Evolutionary conservation across 2,329 filamentous ascomycete species (phyloP).

Genomic region (Sporothrix curviconia): DNA sequence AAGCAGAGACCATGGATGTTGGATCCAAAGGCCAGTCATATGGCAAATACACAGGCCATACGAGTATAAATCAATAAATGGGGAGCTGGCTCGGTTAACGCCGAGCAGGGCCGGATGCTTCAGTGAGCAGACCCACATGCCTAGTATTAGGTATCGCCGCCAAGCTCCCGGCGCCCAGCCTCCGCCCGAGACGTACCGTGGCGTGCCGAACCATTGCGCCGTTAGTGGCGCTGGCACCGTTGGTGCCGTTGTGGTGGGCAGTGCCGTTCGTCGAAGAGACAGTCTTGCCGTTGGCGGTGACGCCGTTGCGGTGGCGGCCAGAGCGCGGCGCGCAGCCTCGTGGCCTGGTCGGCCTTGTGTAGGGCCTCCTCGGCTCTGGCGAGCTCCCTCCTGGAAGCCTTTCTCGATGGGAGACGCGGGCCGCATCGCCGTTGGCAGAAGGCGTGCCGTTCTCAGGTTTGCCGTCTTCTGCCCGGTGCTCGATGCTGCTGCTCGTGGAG

Average conservation of each 20-base stretch:
- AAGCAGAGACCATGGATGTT: constrained; percentile 12
- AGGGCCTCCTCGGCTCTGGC: constrained; percentile 40
- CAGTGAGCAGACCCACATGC: constrained; percentile 47
- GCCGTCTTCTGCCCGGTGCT: constrained; percentile 18
- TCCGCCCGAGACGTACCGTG: constrained; percentile 49
- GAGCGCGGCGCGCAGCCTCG: constrained; percentile 38
- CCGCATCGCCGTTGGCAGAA: neutral
- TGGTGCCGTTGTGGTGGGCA: constrained; percentile 15
- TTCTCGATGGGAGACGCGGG: constrained; percentile 33
- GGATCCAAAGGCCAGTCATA: constrained; percentile 10
- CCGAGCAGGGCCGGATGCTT: neutral
- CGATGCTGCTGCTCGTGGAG: constrained; percentile 34
- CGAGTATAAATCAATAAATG: neutral
- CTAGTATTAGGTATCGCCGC: too few relatives aligned
- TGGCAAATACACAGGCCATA: neutral
- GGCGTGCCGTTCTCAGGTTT: constrained; percentile 9
- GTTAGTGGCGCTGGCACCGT: constrained; percentile 16
- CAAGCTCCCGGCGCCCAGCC: constrained; percentile 48
- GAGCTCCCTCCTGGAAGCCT: constrained; percentile 38
- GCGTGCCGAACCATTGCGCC: constrained; percentile 23
- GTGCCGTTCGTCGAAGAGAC: constrained; percentile 13
- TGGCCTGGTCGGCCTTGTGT: constrained; percentile 40
- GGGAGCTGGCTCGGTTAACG: neutral
- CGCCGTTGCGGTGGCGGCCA: constrained; percentile 32
- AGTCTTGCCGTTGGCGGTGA: neutral